phyloP scores from a whole-genome alignment of 495 filamentous ascomycete species.

The Hypoxylon intermedium region DNA sequence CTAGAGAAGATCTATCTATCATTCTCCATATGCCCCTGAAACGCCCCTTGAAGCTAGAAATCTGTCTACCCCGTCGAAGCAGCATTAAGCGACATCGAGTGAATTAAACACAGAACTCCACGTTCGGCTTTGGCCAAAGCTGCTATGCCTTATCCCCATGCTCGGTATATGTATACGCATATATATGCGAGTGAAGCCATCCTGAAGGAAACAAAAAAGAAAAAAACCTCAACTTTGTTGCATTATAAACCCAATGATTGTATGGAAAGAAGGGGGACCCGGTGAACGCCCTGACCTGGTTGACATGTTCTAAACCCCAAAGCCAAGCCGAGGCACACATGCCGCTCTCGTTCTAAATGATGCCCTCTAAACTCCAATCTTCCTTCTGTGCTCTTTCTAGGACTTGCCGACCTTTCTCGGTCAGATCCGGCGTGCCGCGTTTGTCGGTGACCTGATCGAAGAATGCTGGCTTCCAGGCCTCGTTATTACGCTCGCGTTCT shows the following conservation, averaged over 20 bases:
- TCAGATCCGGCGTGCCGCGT: conserved; percentile 78
- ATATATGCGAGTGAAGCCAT: conserved; percentile 37
- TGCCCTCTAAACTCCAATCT: conserved; percentile 59
- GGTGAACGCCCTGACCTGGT: not conserved
- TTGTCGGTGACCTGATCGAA: conserved; percentile 79
- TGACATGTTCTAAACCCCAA: conserved; percentile 5
- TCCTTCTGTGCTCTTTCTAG: conserved; percentile 71
- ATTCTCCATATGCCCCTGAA: conserved; percentile 26
- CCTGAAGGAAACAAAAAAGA: not conserved
- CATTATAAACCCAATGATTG: conserved; percentile 31
- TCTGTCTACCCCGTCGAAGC: conserved; percentile 23
- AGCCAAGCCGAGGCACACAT: not conserved
- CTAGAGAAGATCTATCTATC: conserved; percentile 34
- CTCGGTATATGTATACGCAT: conserved; percentile 22
- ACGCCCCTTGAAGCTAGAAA: conserved; percentile 27
- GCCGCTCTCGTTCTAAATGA: conserved; percentile 38
- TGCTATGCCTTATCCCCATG: conserved; percentile 37
- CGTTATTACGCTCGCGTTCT: conserved; percentile 69
- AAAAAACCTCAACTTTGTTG: conserved; percentile 10
- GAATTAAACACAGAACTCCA: conserved; percentile 32
- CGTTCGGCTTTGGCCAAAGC: conserved; percentile 35
- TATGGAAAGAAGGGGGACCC: conserved; percentile 7
- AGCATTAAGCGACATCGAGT: conserved; percentile 10
- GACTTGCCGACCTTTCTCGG: conserved; percentile 73
- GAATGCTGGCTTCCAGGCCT: conserved; percentile 86